Percentiles rank a stretch among this genome's conserved stretches.
phyloP scores from a whole-genome alignment of 257 asterid species.

The Solanum sitiens region DNA sequence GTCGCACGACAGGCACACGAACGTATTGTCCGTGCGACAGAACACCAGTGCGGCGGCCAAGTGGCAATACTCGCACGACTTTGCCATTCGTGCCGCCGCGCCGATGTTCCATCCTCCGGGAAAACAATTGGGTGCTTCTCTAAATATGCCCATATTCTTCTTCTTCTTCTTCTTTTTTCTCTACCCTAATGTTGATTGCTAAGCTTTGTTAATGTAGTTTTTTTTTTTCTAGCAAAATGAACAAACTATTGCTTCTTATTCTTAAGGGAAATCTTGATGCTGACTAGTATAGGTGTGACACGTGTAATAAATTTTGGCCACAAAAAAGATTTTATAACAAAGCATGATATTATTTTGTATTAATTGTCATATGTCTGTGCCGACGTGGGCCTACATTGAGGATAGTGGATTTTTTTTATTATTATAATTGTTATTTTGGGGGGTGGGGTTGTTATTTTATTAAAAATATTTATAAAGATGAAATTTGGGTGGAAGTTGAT shows the following conservation, averaged over 20 bases:
- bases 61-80: slow-evolving; percentile 66
- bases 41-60: slow-evolving; percentile 54
- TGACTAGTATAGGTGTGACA: slow-evolving; percentile 31
- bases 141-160: slow-evolving; percentile 8
- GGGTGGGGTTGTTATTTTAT: not conserved
- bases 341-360: slow-evolving; percentile 34
- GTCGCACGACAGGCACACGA: slow-evolving; percentile 64
- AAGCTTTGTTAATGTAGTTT: not conserved
- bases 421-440: not conserved
- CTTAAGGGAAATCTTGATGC: slow-evolving; percentile 21
- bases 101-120: slow-evolving; percentile 18
- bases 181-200: not conserved
- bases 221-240: slow-evolving; percentile 1
- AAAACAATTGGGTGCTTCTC: slow-evolving; percentile 17
- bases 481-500: not conserved
- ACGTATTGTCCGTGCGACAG: slow-evolving; percentile 53
- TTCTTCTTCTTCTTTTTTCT: not conserved
- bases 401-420: not conserved
- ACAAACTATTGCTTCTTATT: slow-evolving; percentile 9
- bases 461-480: not conserved
- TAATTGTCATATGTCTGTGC: slow-evolving; percentile 64
- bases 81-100: slow-evolving; percentile 11
- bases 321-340: slow-evolving; percentile 21
- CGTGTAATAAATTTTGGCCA: slow-evolving; percentile 50
- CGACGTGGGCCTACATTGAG: slow-evolving; percentile 46